Percentiles rank a stretch among this genome's conserved stretches.
Evolutionary conservation across 192 early-diverging fungal genomes (phyloP).

Genomic region (Allomyces arbusculus): DNA sequence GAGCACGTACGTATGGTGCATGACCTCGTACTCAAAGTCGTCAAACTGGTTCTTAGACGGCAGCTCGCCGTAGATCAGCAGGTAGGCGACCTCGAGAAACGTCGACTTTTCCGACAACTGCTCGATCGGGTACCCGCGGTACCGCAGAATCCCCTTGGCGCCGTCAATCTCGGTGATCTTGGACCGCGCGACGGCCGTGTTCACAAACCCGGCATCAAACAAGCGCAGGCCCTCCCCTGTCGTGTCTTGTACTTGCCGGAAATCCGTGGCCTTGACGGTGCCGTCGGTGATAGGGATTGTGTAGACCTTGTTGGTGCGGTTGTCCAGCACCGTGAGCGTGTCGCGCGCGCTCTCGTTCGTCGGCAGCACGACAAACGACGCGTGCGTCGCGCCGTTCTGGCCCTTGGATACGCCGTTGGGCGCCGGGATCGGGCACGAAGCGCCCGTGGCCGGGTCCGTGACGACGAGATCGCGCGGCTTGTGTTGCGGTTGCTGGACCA

Average conservation of each 20-base stretch:
- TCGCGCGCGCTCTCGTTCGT: conserved; percentile 10
- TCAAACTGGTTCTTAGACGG: conserved; percentile 25
- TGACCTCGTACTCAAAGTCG: conserved; percentile 25
- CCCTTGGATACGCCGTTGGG: background rate
- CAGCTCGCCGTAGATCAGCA: conserved; percentile 41
- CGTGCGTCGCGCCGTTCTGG: background rate
- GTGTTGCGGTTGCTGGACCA: no score
- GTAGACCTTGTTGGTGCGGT: conserved; percentile 40
- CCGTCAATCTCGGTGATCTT: conserved; percentile 46
- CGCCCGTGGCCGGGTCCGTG: background rate
- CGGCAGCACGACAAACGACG: background rate
- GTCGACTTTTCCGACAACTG: conserved; percentile 38
- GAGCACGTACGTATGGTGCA: conserved; percentile 17
- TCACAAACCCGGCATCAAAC: conserved; percentile 26
- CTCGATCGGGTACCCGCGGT: conserved; percentile 43
- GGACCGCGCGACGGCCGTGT: conserved; percentile 41
- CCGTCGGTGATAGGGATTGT: conserved; percentile 27
- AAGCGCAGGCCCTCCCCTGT: conserved; percentile 5
- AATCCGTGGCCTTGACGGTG: conserved; percentile 17
- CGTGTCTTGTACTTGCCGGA: conserved; percentile 15
- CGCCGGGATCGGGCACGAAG: background rate
- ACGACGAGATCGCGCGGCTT: background rate
- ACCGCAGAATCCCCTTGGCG: conserved; percentile 37
- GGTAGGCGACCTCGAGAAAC: conserved; percentile 46
- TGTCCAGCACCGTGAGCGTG: conserved; percentile 38